These are phyloP conservation scores for Candida sanyaensis DNA, from an alignment of 1,139 yeast genomes.

Conservation along the genomic window DNA sequence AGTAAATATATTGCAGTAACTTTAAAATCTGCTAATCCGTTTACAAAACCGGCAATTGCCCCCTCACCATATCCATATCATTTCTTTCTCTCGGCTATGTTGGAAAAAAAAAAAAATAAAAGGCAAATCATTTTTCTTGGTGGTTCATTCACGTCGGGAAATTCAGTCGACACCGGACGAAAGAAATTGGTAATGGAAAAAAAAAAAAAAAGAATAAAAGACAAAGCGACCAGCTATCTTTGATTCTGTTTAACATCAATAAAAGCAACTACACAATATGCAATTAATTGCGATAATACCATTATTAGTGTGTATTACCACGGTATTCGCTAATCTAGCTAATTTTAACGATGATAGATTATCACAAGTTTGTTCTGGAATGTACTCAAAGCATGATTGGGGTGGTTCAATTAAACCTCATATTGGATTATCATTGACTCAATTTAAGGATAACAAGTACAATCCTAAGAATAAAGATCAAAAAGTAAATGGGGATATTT, in stretches of 20 bases:
- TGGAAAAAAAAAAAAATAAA: neutral
- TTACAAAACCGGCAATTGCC: too few relatives aligned
- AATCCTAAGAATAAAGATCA: constrained; percentile 27
- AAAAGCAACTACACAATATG: neutral
- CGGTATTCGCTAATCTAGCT: constrained; percentile 47
- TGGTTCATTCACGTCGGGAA: neutral
- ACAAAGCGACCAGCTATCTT: neutral
- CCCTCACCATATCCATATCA: too few relatives aligned
- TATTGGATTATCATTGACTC: constrained; percentile 50
- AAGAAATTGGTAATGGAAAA: neutral
- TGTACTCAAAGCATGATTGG: constrained; percentile 88
- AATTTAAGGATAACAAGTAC: constrained; percentile 35
- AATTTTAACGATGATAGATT: constrained; percentile 42
- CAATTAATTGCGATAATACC: constrained; percentile 2
- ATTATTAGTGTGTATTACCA: constrained; percentile 7
- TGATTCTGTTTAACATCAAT: too few relatives aligned
- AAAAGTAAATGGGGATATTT: constrained; percentile 32
- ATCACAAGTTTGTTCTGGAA: constrained; percentile 82
- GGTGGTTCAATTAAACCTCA: constrained; percentile 73
- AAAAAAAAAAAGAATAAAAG: neutral
- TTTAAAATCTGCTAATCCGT: too few relatives aligned
- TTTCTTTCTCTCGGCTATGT: neutral
- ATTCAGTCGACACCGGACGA: neutral
- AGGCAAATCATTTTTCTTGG: too few relatives aligned
- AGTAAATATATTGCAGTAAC: too few relatives aligned